Evolutionary conservation across 2,329 filamentous ascomycete species (phyloP).

Genomic region (Fusarium aywerte): DNA sequence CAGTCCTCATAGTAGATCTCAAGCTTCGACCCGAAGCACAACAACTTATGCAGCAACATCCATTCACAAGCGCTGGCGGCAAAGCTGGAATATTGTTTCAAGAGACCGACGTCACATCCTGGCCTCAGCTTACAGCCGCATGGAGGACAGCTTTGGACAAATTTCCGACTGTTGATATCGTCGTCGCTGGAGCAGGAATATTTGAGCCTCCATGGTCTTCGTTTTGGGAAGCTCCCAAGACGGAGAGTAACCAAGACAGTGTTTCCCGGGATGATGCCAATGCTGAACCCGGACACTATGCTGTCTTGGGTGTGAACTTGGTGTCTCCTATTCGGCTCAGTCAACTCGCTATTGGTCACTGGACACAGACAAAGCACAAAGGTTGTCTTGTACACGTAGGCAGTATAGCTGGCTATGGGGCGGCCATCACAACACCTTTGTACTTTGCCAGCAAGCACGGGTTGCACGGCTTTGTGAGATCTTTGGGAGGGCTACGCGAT

Average conservation of each 20-base stretch:
- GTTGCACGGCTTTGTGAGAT: conserved; percentile 51
- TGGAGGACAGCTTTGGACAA: conserved; percentile 45
- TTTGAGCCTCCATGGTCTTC: conserved; percentile 52
- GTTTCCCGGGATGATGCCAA: conserved; percentile 45
- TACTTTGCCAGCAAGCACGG: conserved; percentile 54
- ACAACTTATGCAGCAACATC: conserved; percentile 48
- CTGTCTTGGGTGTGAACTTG: conserved; percentile 53
- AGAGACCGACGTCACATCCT: conserved; percentile 52
- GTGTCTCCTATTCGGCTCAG: conserved; percentile 52
- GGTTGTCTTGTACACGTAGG: conserved; percentile 50
- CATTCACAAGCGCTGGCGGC: conserved; percentile 34
- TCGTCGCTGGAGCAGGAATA: conserved; percentile 53
- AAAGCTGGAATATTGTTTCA: conserved; percentile 50
- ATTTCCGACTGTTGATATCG: conserved; percentile 51
- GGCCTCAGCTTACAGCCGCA: conserved; percentile 49
- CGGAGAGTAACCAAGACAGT: conserved; percentile 45
- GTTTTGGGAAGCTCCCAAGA: conserved; percentile 52
- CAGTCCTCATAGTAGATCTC: conserved; percentile 54
- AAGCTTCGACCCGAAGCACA: conserved; percentile 51
- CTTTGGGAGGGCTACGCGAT: conserved; percentile 47
- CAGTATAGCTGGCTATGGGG: conserved; percentile 50
- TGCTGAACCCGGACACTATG: conserved; percentile 49
- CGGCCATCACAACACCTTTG: conserved; percentile 48
- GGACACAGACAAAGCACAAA: conserved; percentile 47
- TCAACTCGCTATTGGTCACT: conserved; percentile 54